Percentiles rank a stretch among this genome's conserved stretches.
Conservation (phyloP, 257 asterid species). For the Scutellaria baicalensis region DNA sequence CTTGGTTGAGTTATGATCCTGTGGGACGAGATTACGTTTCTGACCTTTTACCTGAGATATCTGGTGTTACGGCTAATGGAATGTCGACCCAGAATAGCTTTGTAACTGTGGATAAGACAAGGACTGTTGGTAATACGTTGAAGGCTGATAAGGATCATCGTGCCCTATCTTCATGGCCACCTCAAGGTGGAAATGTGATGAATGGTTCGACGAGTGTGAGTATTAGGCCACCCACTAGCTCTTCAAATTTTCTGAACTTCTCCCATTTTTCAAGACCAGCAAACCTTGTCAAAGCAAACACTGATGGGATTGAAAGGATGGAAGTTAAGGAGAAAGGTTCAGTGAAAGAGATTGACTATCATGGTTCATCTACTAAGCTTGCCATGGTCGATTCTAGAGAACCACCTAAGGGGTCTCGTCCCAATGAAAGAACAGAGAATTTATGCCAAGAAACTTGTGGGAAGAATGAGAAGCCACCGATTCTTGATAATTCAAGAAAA, state of each 20-base stretch:
- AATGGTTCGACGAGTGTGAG: conserved; percentile 19
- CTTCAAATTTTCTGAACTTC: conserved; percentile 51
- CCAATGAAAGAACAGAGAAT: conserved; percentile 28
- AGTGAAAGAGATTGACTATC: conserved; percentile 24
- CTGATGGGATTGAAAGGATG: conserved; percentile 26
- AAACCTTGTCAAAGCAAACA: conserved; percentile 35
- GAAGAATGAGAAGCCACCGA: conserved; percentile 30
- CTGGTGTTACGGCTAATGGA: conserved; percentile 53
- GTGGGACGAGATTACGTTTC: conserved; percentile 46
- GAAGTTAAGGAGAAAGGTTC: conserved; percentile 30
- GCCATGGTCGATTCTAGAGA: conserved; percentile 18
- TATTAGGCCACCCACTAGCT: conserved; percentile 20
- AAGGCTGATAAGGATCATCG: conserved; percentile 37
- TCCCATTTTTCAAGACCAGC: conserved; percentile 68
- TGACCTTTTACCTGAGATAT: conserved; percentile 53
- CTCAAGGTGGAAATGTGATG: conserved; percentile 29
- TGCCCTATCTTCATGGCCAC: conserved; percentile 26
- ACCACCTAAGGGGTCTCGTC: conserved; percentile 17
- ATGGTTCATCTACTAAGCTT: conserved; percentile 19
- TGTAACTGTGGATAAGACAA: conserved; percentile 33
- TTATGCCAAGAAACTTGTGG: conserved; percentile 24
- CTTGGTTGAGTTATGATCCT: conserved; percentile 64
- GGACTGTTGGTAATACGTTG: conserved; percentile 22
- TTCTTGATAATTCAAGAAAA: conserved; percentile 17
- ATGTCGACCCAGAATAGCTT: conserved; percentile 34